A percentile compares a stretch with the other conserved stretches of the same genome.
These are phyloP conservation scores for Rachicladosporium sp. DNA, from an alignment of 2,329 filamentous ascomycete species.

Conservation along the genomic window DNA sequence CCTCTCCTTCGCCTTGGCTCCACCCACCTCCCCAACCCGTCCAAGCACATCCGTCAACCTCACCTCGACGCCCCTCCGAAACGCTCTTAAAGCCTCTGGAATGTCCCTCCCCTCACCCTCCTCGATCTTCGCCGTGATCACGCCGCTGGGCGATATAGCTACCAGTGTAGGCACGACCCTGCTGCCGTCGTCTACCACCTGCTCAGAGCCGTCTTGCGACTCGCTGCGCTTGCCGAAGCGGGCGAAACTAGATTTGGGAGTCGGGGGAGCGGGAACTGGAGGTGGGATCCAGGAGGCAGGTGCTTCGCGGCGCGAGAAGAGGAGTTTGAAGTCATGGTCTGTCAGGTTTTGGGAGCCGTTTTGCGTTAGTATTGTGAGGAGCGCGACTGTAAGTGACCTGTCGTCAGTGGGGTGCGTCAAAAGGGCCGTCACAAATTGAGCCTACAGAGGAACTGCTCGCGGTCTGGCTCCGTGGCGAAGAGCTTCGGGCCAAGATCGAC, in stretches of 20 bases:
- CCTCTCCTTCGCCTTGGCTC: too few species aligned
- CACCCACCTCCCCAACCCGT: not conserved
- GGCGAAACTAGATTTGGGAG: not conserved
- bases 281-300: not conserved
- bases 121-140: conserved; percentile 16
- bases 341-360: conserved; percentile 10
- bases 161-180: conserved; percentile 14
- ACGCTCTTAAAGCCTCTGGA: conserved; percentile 12
- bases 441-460: conserved; percentile 12
- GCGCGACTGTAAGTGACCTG: conserved; percentile 5
- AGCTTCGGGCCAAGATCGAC: conserved; percentile 6
- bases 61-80: conserved; percentile 15
- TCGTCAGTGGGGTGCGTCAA: not conserved
- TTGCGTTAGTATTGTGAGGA: conserved; percentile 9
- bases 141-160: conserved; percentile 8
- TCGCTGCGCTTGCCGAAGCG: not conserved
- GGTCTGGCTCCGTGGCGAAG: conserved; percentile 8
- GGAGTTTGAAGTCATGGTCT: conserved; percentile 13
- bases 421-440: not conserved
- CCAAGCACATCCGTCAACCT: conserved; percentile 10
- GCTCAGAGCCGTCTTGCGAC: not conserved
- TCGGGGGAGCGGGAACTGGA: not conserved
- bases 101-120: conserved; percentile 10
- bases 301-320: conserved; percentile 12
- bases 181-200: conserved; percentile 2